Base-by-base conservation (phyloP, 2,329 filamentous ascomycete genomes). In the Penicillium griseofulvum region DNA sequence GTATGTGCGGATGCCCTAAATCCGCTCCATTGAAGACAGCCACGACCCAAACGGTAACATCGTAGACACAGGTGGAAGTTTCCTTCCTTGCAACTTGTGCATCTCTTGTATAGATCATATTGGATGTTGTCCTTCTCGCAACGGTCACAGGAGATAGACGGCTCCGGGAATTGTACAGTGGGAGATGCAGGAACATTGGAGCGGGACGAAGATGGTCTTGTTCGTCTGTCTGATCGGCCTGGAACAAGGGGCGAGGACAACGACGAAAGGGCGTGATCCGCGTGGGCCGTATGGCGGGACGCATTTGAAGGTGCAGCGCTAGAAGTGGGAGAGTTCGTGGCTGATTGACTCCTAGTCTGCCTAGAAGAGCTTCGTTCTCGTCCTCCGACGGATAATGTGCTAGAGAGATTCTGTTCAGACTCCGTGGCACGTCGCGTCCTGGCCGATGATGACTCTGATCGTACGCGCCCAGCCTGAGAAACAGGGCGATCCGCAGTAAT, bases 21-120 rank as follows among this genome's bases (percentile, higher is more conserved):
- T 1, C 93, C 92, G 64, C 87, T 91, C 91, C 91, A 97, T 69
- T 94, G 84, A 17, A 85, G 79, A 70, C 93, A 97, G 11, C 92
- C 92, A 66, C 83, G 83, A 9, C 87, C 87, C 12, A 78, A 70
- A 28, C 90, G 86, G 71, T 95, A 97, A 75, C 93, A 97, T 60
- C 81, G 81, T 2, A 89, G 74, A 67, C 93, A 97, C 11, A 97
- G 78, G 68, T 92, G 88, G 79, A 87, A 96, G 44, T 83, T 78
- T 0, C 90, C 90, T 6, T 80, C 76, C 16, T 83, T 79, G 71
- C 93, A 97, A 47, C 80, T 78, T 2, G 76, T 72, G 72, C 93
- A 97, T 68, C 89, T 89, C 74, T 93, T 96, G 71, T 97, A 90
- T 2, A 96, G 76, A 9, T 90, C 85, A 64, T 96, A 91, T 69